Base-by-base conservation (phyloP, 768 basidiomycete genomes). In the Pleurotus tuber-regium region DNA sequence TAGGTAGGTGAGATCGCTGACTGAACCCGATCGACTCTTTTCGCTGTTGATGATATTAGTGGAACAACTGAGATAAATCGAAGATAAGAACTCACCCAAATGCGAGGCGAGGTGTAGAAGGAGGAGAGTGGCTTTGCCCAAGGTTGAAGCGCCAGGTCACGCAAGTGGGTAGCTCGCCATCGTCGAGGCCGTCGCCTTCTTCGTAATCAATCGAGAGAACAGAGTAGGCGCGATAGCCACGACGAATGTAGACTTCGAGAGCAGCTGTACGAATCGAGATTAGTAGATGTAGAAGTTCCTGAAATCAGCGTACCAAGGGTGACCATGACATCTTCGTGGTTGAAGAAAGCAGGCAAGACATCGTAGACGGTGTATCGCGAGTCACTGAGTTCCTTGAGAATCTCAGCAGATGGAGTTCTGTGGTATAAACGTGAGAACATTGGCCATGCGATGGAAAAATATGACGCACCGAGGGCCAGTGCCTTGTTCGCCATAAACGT, bases 331-430 rank as follows among this genome's bases (percentile, higher is more conserved):
- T 98, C 94, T 14, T 76, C 65, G 63, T 95, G 89, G 54, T 80
- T 83, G 82, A 98, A 98, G 78, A 99, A 99, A 4, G 91, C 80
- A 3, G 95, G 93, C 41, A 99, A 81, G 5, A 99, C 97, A 64
- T 99, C 97, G 68, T 87, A 99, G 12, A 98, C 95, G 11, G 92
- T 94, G 70, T 95, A 98, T 36, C 91, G 82, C 4, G 96, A 98
- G 70, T 99, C 97, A 55, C 89, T 92, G 23, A 99, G 80, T 70
- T 99, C 97, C 63, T 84, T 84, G 60, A 99, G 76, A 30, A 93
- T 79, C 54, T 98, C 95, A 2, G 82, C 74, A 16, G 91, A 89
- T 7, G 96, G 97, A 1, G 80, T 79, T 61, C 94, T 92, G 44
- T 14, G 44, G 5, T 36, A 53, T 40, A 52, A 4, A 39, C 55